Evolutionary conservation across 2,329 filamentous ascomycete genomes (phyloP).

Genomic region (Kalaharituber pfeilii): DNA sequence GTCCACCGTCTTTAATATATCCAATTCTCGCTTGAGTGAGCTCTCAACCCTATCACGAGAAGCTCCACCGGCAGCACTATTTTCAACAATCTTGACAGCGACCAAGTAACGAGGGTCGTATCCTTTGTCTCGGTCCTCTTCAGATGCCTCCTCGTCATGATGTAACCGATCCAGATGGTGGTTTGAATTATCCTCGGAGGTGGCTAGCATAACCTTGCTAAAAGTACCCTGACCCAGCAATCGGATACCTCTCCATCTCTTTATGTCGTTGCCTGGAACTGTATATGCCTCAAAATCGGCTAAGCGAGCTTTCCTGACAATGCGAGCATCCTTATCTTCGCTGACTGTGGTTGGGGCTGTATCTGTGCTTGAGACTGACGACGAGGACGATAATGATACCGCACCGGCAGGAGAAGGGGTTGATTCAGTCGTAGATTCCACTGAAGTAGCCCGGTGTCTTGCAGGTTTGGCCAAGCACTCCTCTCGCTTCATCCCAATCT

Average conservation of each 20-base stretch:
- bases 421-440: slow-evolving; percentile 25
- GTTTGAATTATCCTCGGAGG: slow-evolving; percentile 48
- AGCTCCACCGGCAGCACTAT: slow-evolving; percentile 81
- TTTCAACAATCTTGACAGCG: slow-evolving; percentile 87
- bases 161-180: slow-evolving; percentile 29
- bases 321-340: slow-evolving; percentile 30
- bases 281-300: slow-evolving; percentile 56
- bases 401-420: slow-evolving; percentile 63
- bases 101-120: slow-evolving; percentile 65
- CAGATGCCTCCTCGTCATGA: slow-evolving; percentile 30
- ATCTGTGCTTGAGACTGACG: slow-evolving; percentile 38
- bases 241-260: slow-evolving; percentile 63
- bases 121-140: slow-evolving; percentile 4
- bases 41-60: slow-evolving; percentile 79
- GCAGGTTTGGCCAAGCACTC: slow-evolving; percentile 24
- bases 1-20: slow-evolving; percentile 73
- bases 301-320: slow-evolving; percentile 29
- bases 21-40: slow-evolving; percentile 82
- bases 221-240: slow-evolving; percentile 85
- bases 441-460: slow-evolving; percentile 21
- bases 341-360: slow-evolving; percentile 28
- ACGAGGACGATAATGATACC: slow-evolving; percentile 12
- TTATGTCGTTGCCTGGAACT: slow-evolving; percentile 49
- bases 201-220: slow-evolving; percentile 81
- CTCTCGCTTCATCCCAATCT: slow-evolving; percentile 18